A percentile compares a stretch with the other conserved stretches of the same genome.
These are phyloP conservation scores for Pycnococcus provasolii DNA, from an alignment of 139 green algal species.

Conservation along the genomic window DNA sequence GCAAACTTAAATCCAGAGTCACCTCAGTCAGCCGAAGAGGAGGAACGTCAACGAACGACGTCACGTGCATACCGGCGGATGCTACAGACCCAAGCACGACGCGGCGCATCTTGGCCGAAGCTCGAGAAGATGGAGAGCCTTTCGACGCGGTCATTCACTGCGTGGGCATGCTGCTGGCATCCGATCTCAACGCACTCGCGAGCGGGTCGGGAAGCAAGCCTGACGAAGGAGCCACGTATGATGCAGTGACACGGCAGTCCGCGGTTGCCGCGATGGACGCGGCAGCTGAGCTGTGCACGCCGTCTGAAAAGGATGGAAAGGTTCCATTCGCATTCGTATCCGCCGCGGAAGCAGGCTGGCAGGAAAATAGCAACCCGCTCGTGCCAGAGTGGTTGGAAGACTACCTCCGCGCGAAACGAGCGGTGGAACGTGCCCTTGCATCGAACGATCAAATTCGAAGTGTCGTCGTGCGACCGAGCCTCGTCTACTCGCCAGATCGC, in stretches of 20 bases:
- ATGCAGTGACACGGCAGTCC: constrained; percentile 6
- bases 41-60: too few relatives aligned
- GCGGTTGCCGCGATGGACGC: background rate
- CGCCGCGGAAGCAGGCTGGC: constrained; percentile 17
- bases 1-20: too few relatives aligned
- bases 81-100: too few relatives aligned
- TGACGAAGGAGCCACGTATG: constrained; percentile 10
- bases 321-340: constrained; percentile 19
- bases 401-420: constrained; percentile 26
- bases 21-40: too few relatives aligned
- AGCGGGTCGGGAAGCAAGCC: constrained; percentile 2
- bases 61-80: too few relatives aligned
- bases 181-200: constrained; percentile 9
- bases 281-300: background rate
- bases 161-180: constrained; percentile 17
- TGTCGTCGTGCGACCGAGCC: constrained; percentile 2
- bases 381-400: constrained; percentile 9
- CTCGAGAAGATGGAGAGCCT: too few relatives aligned
- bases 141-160: constrained; percentile 3
- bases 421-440: constrained; percentile 28
- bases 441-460: background rate
- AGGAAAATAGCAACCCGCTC: background rate
- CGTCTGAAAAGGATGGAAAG: background rate
- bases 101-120: too few relatives aligned
- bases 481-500: constrained; percentile 1